A percentile compares a stretch with the other conserved stretches of the same genome.
Evolutionary conservation across 2,329 filamentous ascomycete genomes (phyloP).

Genomic region (Ophiobolus disseminans): DNA sequence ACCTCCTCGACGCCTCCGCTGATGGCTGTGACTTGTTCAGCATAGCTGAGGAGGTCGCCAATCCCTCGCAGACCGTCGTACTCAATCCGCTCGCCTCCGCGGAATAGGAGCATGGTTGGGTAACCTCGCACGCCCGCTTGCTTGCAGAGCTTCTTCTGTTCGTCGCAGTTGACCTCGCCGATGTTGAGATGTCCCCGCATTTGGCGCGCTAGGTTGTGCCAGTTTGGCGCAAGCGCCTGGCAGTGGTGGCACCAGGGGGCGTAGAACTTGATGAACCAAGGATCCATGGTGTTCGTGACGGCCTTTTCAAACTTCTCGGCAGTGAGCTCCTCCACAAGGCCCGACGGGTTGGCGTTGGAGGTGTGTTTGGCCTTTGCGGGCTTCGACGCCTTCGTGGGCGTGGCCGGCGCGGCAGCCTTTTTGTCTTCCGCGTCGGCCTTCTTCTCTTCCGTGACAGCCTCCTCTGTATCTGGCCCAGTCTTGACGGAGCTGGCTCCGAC

Average conservation of each 20-base stretch:
- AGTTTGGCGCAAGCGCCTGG: conserved; percentile 87
- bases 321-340: conserved; percentile 76
- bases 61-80: conserved; percentile 91
- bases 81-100: conserved; percentile 87
- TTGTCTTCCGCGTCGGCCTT: conserved; percentile 23
- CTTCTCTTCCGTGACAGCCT: conserved; percentile 45
- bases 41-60: conserved; percentile 86
- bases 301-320: conserved; percentile 84
- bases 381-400: conserved; percentile 35
- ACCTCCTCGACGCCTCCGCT: conserved; percentile 81
- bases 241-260: conserved; percentile 98
- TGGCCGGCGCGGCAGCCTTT: conserved; percentile 29
- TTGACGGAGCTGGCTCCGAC: conserved; percentile 67
- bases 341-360: conserved; percentile 70
- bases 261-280: conserved; percentile 99
- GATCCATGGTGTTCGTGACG: conserved; percentile 85
- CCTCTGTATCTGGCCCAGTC: conserved; percentile 45
- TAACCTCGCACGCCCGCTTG: conserved; percentile 81
- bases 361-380: conserved; percentile 30
- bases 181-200: conserved; percentile 91
- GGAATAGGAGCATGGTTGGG: conserved; percentile 92
- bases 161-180: conserved; percentile 95
- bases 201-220: conserved; percentile 87
- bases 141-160: conserved; percentile 87
- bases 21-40: conserved; percentile 83